Evolutionary conservation across 2,329 filamentous ascomycete genomes (phyloP), one percentile per base, ranked within the genome.

Genomic region (Aspergillus aculeatus): DNA sequence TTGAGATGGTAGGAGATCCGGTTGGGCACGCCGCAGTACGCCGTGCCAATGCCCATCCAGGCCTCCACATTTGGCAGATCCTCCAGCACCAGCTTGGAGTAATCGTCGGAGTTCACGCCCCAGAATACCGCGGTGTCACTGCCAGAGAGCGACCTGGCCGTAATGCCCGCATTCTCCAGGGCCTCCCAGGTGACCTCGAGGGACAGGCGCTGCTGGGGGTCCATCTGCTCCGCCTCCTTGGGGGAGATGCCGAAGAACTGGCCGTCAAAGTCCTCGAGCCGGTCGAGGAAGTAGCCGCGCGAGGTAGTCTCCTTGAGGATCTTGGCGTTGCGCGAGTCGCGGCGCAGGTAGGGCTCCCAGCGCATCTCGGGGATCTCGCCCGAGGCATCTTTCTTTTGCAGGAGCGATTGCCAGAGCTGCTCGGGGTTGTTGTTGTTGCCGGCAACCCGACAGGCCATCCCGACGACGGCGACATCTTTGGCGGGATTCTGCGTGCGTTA

Each of bases 1-100:
- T 71, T 60, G 26, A 69, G 49, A 12, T 70, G 67, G 29, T 70
- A 65, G 1, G 62, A 67, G 24, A 72, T 68, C 7, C 67, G 64
- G 26, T 69, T 67, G 1, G 64, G 69, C 57, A 79, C 65, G 4
- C 75, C 74, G 51, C 71, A 74, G 31, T 68, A 72, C 0, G 75
- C 73, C 0, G 75, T 79, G 0, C 77, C 77, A 47, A 78, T 76
- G 2, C 74, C 76, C 71, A 75, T 77, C 68, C 70, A 76, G 0
- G 76, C 69, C 21, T 75, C 73, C 16, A 78, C 68, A 16, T 71
- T 68, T 0, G 71, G 69, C 4, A 77, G 55, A 56, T 79, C 77
- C 56, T 78, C 75, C 3, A 77, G 63, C 3, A 77, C 41, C 2
- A 75, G 65, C 47, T 69, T 69, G 5, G 68, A 69, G 56, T 78